A percentile compares a stretch with the other conserved stretches of the same genome.
These are phyloP conservation scores for Hemileccinum rubropunctum DNA, from an alignment of 768 basidiomycete species.

Conservation along the genomic window DNA sequence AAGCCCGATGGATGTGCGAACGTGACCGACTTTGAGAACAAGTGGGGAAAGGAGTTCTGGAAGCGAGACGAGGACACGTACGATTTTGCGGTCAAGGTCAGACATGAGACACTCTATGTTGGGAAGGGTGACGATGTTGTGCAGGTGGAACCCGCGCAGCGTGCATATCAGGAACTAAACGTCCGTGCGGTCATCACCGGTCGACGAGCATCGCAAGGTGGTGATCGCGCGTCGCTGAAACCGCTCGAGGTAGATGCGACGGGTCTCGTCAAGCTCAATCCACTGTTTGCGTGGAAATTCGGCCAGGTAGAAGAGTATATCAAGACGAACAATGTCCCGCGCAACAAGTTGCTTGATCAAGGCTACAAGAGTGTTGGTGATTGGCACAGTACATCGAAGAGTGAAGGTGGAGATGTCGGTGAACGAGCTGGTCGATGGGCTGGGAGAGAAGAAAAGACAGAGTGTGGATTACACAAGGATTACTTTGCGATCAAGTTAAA, in stretches of 20 bases:
- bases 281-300: constrained; percentile 88
- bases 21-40: constrained; percentile 71
- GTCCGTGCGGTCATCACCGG: constrained; percentile 94
- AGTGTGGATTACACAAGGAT: constrained; percentile 94
- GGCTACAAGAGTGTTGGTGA: constrained; percentile 97
- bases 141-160: constrained; percentile 91
- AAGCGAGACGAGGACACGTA: constrained; percentile 83
- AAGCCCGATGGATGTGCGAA: constrained; percentile 70
- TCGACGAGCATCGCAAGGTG: constrained; percentile 89
- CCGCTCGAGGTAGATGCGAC: constrained; percentile 90
- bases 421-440: constrained; percentile 95
- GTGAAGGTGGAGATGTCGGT: constrained; percentile 60
- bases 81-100: constrained; percentile 89
- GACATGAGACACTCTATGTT: constrained; percentile 14
- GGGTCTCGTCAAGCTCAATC: constrained; percentile 92
- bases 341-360: constrained; percentile 82
- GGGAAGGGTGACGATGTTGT: not conserved
- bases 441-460: constrained; percentile 79
- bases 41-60: constrained; percentile 83
- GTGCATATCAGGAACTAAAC: constrained; percentile 77
- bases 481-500: constrained; percentile 79
- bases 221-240: constrained; percentile 75
- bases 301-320: constrained; percentile 81
- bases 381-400: constrained; percentile 89
- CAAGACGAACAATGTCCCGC: constrained; percentile 76